Conservation (phyloP, 73 alveolate species). For the Symbiodinium pilosum region DNA sequence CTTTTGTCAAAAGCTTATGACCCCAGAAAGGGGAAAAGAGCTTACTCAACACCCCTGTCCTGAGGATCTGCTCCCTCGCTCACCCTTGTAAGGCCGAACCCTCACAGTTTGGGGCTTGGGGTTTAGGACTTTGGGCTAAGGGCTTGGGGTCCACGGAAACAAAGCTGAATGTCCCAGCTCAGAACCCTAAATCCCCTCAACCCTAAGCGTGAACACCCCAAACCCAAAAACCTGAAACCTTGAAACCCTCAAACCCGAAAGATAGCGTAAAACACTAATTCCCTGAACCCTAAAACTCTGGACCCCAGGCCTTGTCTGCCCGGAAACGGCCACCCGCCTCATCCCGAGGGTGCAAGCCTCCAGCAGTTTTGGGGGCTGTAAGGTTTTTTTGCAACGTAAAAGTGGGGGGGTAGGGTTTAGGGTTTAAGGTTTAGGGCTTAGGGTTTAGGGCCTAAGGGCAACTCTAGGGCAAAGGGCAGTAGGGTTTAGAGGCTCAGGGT, state of each 20-base stretch:
- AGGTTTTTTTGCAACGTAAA: not conserved
- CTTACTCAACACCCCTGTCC: no score
- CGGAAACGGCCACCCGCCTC: slow-evolving; percentile 92
- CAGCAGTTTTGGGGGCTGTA: not conserved
- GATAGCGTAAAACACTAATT: not conserved
- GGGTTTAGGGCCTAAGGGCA: not conserved
- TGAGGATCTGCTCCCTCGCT: no score
- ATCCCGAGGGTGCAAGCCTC: slow-evolving; percentile 75
- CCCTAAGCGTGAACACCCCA: not conserved
- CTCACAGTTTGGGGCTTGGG: no score
- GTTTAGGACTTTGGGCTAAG: no score
- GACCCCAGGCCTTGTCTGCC: slow-evolving; percentile 50
- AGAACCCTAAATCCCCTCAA: not conserved
- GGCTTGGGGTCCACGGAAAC: no score
- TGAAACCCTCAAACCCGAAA: not conserved
- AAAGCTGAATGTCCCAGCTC: no score
- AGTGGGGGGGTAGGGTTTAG: not conserved
- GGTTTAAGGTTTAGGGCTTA: not conserved
- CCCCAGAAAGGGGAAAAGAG: no score
- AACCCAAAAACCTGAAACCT: not conserved
- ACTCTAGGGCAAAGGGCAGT: no score
- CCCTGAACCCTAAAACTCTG: not conserved
- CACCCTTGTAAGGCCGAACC: no score
- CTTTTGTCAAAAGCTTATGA: no score
- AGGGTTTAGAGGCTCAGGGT: no score